These are phyloP conservation scores for Macrophomina phaseolina DNA, from an alignment of 2,329 filamentous ascomycete species.

Conservation along the genomic window DNA sequence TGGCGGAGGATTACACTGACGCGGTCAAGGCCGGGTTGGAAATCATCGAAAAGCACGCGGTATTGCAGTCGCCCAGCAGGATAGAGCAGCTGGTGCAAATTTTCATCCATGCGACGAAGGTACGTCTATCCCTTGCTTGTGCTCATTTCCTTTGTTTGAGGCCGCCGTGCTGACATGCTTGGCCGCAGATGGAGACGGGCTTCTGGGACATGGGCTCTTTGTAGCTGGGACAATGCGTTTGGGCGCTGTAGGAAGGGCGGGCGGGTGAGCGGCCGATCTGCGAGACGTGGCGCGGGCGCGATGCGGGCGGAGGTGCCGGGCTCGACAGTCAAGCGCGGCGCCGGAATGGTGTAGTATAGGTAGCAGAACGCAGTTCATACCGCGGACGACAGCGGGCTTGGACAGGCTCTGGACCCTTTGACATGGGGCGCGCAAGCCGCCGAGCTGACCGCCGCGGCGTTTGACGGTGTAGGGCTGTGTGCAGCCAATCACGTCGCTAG, in stretches of 20 bases:
- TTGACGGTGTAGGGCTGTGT: conserved; percentile 24
- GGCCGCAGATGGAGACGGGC: conserved; percentile 68
- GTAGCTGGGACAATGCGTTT: conserved; percentile 32
- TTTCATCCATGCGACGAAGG: conserved; percentile 86
- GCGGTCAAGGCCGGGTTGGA: conserved; percentile 74
- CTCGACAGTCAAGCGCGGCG: not conserved
- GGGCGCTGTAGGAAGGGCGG: not conserved
- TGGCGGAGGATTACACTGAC: conserved; percentile 76
- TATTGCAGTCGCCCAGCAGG: conserved; percentile 72
- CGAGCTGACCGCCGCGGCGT: conserved; percentile 19
- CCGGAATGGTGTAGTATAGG: not conserved
- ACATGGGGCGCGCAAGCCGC: conserved; percentile 14
- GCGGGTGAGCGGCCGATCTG: conserved; percentile 1
- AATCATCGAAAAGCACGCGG: conserved; percentile 75
- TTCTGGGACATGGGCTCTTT: conserved; percentile 74
- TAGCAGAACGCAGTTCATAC: conserved; percentile 10
- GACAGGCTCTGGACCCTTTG: conserved; percentile 13
- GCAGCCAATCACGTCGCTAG: conserved; percentile 23
- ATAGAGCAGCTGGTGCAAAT: conserved; percentile 84
- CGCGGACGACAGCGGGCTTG: not conserved
- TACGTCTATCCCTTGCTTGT: conserved; percentile 43
- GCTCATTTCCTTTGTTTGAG: conserved; percentile 20
- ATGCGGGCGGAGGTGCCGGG: not conserved
- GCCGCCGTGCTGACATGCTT: conserved; percentile 28
- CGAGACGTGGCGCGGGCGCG: not conserved